These are phyloP conservation scores for Pulveroboletus frians DNA, from an alignment of 768 basidiomycete species.

Conservation along the genomic window DNA sequence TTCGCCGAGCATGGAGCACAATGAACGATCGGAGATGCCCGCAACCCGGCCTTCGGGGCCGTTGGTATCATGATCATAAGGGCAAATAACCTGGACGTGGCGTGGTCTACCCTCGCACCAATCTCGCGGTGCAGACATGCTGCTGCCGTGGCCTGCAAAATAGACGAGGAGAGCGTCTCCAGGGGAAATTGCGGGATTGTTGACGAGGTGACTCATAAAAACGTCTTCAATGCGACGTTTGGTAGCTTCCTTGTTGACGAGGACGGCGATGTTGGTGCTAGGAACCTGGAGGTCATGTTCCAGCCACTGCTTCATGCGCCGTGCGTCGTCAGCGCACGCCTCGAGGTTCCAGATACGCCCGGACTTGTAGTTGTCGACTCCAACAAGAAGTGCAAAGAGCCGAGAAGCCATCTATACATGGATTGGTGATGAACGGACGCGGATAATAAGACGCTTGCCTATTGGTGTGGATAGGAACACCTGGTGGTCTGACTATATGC, in stretches of 20 bases:
- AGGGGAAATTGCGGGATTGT: conserved; percentile 52
- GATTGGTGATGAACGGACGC: conserved; percentile 5
- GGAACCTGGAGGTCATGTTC: conserved; percentile 53
- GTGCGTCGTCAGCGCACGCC: conserved; percentile 61
- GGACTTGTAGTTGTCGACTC: conserved; percentile 66
- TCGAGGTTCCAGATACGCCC: conserved; percentile 60
- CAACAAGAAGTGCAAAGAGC: conserved; percentile 62
- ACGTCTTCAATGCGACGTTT: conserved; percentile 55
- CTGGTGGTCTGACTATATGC: conserved; percentile 9
- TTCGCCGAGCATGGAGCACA: conserved; percentile 56
- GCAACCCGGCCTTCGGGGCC: conserved; percentile 42
- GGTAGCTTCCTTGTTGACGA: conserved; percentile 56
- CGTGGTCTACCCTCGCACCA: conserved; percentile 49
- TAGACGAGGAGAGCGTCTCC: conserved; percentile 66
- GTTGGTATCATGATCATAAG: conserved; percentile 60
- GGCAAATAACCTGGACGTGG: conserved; percentile 55
- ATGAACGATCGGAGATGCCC: conserved; percentile 65
- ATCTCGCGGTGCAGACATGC: conserved; percentile 47
- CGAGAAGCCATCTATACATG: conserved; percentile 37
- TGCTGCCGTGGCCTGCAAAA: conserved; percentile 72
- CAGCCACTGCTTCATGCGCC: conserved; percentile 54
- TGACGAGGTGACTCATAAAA: conserved; percentile 58
- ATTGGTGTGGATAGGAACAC: not conserved
- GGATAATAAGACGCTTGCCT: conserved; percentile 8
- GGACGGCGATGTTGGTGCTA: conserved; percentile 48